phyloP scores from a whole-genome alignment of 1,284 basidiomycete species.

The Afroboletus lepidellus region DNA sequence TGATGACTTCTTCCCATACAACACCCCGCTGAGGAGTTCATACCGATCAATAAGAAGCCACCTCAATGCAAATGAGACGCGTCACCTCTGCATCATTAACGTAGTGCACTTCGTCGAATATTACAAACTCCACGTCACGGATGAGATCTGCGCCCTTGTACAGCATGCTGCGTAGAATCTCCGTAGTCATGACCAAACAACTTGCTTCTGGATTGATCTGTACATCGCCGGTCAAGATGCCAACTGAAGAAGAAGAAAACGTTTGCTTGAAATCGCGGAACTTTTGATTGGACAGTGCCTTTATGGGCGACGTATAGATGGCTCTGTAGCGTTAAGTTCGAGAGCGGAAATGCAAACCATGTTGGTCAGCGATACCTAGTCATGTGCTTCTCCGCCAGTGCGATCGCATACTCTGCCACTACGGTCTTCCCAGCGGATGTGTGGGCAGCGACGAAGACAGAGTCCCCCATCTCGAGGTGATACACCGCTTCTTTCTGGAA shows the following conservation, averaged over 20 bases:
- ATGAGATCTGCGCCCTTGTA: slow-evolving; percentile 99
- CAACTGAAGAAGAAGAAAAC: slow-evolving; percentile 89
- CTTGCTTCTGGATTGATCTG: slow-evolving; percentile 99
- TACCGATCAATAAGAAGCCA: slow-evolving; percentile 13
- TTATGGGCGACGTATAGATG: slow-evolving; percentile 99
- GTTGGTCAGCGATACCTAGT: slow-evolving; percentile 64
- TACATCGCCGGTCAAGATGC: slow-evolving; percentile 97
- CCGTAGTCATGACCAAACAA: slow-evolving; percentile 98
- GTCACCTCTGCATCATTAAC: slow-evolving; percentile 97
- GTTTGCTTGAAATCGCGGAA: slow-evolving; percentile 99
- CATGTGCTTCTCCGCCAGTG: slow-evolving; percentile 97
- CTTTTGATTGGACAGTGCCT: slow-evolving; percentile 98
- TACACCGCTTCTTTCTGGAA: slow-evolving; percentile 99
- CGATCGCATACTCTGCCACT: slow-evolving; percentile 98
- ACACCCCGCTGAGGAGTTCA: slow-evolving; percentile 78
- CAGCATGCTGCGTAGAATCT: slow-evolving; percentile 97
- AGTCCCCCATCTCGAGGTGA: slow-evolving; percentile 95
- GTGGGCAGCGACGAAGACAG: slow-evolving; percentile 98
- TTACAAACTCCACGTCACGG: slow-evolving; percentile 98
- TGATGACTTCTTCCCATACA: slow-evolving; percentile 99
- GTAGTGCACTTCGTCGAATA: slow-evolving; percentile 99
- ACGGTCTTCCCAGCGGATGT: slow-evolving; percentile 99
- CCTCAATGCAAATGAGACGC: slow-evolving; percentile 7
- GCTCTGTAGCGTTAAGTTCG: slow-evolving; percentile 53
- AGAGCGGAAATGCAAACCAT: slow-evolving; percentile 12